These are phyloP conservation scores for Heliamphora exappendiculata DNA, from an alignment of 148 eudicot genomes.

Conservation along the genomic window DNA sequence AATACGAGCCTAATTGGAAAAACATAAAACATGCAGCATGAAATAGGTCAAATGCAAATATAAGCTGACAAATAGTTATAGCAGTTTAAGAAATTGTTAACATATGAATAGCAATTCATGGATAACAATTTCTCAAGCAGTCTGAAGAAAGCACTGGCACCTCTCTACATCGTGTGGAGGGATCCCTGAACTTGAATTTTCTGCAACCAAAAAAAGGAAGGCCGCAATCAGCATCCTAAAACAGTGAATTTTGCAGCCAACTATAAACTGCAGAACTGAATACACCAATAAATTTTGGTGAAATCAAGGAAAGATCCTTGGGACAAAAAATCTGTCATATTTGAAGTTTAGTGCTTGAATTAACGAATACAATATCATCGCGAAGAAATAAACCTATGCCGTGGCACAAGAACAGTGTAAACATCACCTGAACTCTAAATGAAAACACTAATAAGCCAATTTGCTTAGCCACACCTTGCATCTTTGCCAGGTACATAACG, in stretches of 20 bases:
- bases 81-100: not conserved
- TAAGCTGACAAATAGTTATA: not conserved
- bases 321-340: no score
- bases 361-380: not conserved
- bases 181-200: slow-evolving; percentile 63
- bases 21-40: slow-evolving; percentile 13
- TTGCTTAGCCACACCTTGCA: slow-evolving; percentile 61
- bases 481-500: slow-evolving; percentile 94
- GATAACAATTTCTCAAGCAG: not conserved
- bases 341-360: not conserved
- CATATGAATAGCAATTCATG: not conserved
- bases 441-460: not conserved
- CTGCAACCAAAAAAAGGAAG: slow-evolving; percentile 33
- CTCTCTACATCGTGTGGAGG: slow-evolving; percentile 79
- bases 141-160: slow-evolving; percentile 16
- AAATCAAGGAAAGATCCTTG: not conserved
- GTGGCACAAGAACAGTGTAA: not conserved
- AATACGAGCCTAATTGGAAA: slow-evolving; percentile 62
- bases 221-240: not conserved
- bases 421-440: not conserved
- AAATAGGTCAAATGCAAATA: slow-evolving; percentile 1
- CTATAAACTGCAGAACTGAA: not conserved
- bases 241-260: not conserved
- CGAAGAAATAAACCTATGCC: not conserved
- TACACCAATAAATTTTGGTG: not conserved